These are phyloP conservation scores for Linum tenue DNA, from an alignment of 345 rosid species.

Conservation along the genomic window DNA sequence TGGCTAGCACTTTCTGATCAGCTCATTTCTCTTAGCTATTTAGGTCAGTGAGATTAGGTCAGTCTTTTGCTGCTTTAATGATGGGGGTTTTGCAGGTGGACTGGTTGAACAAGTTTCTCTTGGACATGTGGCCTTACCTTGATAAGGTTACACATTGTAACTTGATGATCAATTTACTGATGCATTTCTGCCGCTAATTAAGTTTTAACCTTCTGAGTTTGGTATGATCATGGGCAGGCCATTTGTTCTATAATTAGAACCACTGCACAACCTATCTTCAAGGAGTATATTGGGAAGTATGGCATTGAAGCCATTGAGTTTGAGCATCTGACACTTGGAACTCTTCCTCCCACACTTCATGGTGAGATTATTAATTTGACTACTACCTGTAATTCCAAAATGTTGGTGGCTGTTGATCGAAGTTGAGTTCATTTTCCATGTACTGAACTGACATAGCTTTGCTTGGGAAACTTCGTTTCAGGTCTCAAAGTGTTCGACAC, in stretches of 20 bases:
- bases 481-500: constrained; percentile 62
- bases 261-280: constrained; percentile 42
- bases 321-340: constrained; percentile 47
- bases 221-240: constrained; percentile 34
- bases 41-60: neutral
- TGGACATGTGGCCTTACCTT: constrained; percentile 66
- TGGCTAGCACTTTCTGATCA: neutral
- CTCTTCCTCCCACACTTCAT: constrained; percentile 56
- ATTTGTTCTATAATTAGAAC: constrained; percentile 37
- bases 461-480: constrained; percentile 17
- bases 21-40: neutral
- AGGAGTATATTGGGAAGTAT: constrained; percentile 46
- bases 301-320: constrained; percentile 45
- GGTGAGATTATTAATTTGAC: constrained; percentile 22
- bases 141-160: constrained; percentile 40
- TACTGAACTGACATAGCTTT: no score
- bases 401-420: no score
- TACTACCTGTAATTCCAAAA: no score
- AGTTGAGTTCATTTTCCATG: no score
- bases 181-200: neutral
- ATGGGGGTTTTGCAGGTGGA: constrained; percentile 38
- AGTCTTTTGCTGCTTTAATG: constrained; percentile 1
- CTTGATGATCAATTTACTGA: constrained; percentile 5
- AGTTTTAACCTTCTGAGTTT: neutral
- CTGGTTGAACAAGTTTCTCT: constrained; percentile 61